Base-by-base conservation (phyloP, 192 early-diverging fungal genomes). In the Rhizophagus clarus region DNA sequence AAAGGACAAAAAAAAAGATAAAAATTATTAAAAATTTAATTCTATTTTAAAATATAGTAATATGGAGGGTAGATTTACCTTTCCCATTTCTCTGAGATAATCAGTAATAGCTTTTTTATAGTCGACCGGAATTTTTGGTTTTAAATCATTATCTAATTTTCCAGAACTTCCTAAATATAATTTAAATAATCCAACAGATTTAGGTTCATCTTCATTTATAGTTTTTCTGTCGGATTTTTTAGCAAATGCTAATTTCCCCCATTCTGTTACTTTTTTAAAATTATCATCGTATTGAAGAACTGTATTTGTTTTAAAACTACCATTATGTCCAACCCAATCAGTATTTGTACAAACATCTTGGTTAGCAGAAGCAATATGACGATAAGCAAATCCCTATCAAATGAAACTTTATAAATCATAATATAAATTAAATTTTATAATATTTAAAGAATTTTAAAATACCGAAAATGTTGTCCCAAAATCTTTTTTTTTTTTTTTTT, bases 51-150 rank as follows among this genome's bases (percentile, higher is more conserved):
- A n/a, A n/a, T n/a, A n/a, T n/a, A n/a, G n/a, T n/a, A n/a, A n/a
- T n/a, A 34, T 34, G 34, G 5, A 34, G 3, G 34, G 3, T 34
- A 34, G 3, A 34, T 34, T 34, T 34, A 12, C 22, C 5, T 56
- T 34, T 37, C 74, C 61, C 20, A 63, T 61, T 32, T 76, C 12
- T 14, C 22, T 6, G 22, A 76, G 32, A 34, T 62, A 76, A 62
- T 76, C 74, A 2, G 29, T 1, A 34, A 76, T 76, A 14, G 31
- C 74, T 9, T 32, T 61, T 40, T 76, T n/a, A 76, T 32, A 76
- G 1, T 40, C 17, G 7, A n/a, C 32, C 2, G 74, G 60, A 28
- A 76, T 22, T 61, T 76, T 63, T 2, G 74, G 31, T 37, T 61
- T 76, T 24, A 62, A 17, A 28, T 61, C n/a, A 12, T 76, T 37